Evolutionary conservation across 371 early-diverging fungal species (phyloP).

Genomic region (Mucor velutinosus): DNA sequence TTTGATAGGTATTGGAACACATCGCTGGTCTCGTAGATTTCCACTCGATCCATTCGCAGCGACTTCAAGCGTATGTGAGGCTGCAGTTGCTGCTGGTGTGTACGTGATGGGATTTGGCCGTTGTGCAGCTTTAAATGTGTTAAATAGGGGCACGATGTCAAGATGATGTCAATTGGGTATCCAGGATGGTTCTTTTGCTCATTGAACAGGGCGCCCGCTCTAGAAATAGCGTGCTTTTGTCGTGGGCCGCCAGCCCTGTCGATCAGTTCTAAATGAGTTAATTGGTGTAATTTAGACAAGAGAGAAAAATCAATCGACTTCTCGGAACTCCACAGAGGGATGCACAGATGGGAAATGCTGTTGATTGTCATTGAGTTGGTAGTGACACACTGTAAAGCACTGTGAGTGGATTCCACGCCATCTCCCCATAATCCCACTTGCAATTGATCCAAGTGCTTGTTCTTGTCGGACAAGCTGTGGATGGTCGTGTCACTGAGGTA

Average conservation of each 20-base stretch:
- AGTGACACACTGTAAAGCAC: background rate
- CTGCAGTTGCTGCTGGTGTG: background rate
- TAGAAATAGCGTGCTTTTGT: background rate
- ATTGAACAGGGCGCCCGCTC: background rate
- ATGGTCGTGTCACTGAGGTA: constrained; percentile 4
- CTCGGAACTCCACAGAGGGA: constrained; percentile 8
- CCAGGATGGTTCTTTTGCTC: background rate
- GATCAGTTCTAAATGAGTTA: background rate
- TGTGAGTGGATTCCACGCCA: background rate
- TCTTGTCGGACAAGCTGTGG: background rate
- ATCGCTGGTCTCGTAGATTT: background rate
- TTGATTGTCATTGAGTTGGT: background rate
- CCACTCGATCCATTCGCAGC: background rate
- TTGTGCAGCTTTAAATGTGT: background rate
- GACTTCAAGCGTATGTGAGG: background rate
- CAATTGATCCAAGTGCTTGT: background rate
- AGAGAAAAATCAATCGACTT: background rate
- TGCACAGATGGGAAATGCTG: background rate
- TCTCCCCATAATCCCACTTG: constrained; percentile 4
- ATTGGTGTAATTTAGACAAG: background rate
- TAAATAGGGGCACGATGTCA: background rate
- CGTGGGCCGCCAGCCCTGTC: background rate
- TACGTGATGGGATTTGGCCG: background rate
- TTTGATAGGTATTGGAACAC: background rate
- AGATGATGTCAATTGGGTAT: background rate